Evolutionary conservation across 371 early-diverging fungal genomes (phyloP).

Genomic region (Mucor saturninus): DNA sequence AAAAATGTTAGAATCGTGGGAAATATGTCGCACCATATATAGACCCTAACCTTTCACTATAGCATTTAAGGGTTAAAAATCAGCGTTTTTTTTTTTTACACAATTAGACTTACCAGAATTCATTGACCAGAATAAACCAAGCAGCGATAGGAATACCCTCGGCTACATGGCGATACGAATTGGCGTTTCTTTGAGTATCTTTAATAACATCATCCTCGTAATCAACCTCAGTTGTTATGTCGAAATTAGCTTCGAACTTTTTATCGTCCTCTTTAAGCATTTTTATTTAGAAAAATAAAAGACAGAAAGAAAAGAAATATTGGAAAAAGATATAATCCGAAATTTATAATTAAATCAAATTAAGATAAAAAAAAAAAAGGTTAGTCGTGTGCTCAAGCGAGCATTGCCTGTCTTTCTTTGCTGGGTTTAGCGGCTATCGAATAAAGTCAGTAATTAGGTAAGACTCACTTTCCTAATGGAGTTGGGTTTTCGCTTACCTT

Average conservation of each 20-base stretch:
- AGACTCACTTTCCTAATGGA: neutral
- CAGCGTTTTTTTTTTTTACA: neutral
- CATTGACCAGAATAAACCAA: constrained; percentile 59
- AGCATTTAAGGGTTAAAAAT: constrained; percentile 1
- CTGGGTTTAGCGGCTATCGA: constrained; percentile 13
- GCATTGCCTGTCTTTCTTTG: constrained; percentile 29
- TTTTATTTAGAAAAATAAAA: constrained; percentile 11
- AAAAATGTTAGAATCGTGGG: constrained; percentile 13
- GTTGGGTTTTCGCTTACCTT: constrained; percentile 10
- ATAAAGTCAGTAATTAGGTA: neutral
- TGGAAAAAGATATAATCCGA: neutral
- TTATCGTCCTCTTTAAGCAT: constrained; percentile 32
- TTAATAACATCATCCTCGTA: constrained; percentile 21
- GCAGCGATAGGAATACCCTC: constrained; percentile 55
- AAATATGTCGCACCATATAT: constrained; percentile 10
- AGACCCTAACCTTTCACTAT: constrained; percentile 31
- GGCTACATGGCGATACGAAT: constrained; percentile 35
- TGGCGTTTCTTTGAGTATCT: constrained; percentile 12
- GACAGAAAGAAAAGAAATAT: constrained; percentile 5
- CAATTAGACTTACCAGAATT: constrained; percentile 34
- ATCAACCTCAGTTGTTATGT: constrained; percentile 25
- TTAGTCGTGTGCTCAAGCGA: constrained; percentile 16
- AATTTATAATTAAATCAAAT: neutral
- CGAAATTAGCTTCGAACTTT: constrained; percentile 23
- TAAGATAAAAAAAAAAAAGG: neutral